Evolutionary conservation across 345 rosid species (phyloP).

Genomic region (Excoecaria cochinchinensis): DNA sequence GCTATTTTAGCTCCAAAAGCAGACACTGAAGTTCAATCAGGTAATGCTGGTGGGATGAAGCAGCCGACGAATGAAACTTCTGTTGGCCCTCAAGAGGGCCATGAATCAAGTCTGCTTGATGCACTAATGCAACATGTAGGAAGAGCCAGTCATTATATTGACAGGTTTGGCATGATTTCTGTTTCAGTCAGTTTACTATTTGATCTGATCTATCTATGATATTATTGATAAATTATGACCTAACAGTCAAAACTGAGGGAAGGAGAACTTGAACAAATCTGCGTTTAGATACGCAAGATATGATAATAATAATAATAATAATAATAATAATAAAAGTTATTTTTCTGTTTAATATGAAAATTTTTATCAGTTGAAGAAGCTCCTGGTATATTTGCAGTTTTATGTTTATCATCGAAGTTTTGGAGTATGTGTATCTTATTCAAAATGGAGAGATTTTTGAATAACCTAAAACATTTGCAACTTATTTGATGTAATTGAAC

Average conservation of each 20-base stretch:
- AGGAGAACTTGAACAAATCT: not conserved
- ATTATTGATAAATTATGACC: not conserved
- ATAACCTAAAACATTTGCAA: not conserved
- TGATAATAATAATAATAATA: not conserved
- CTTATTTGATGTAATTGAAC: constrained; percentile 4
- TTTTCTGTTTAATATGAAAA: no score
- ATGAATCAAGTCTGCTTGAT: constrained; percentile 48
- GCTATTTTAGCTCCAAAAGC: constrained; percentile 48
- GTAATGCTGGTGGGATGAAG: constrained; percentile 31
- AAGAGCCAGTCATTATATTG: constrained; percentile 56
- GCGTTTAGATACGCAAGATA: not conserved
- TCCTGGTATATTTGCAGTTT: no score
- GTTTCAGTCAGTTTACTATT: constrained; percentile 5
- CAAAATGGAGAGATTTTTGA: not conserved
- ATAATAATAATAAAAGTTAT: not conserved
- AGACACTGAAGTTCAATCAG: constrained; percentile 33
- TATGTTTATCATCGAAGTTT: no score
- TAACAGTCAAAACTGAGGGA: not conserved
- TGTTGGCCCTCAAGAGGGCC: constrained; percentile 25
- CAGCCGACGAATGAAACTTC: constrained; percentile 41
- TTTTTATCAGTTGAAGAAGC: no score
- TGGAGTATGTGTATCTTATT: no score
- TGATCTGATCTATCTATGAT: not conserved
- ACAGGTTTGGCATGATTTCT: constrained; percentile 49
- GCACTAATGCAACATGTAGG: constrained; percentile 49